These are phyloP conservation scores for Puccinia hordei DNA, from an alignment of 1,284 basidiomycete species.

Conservation along the genomic window DNA sequence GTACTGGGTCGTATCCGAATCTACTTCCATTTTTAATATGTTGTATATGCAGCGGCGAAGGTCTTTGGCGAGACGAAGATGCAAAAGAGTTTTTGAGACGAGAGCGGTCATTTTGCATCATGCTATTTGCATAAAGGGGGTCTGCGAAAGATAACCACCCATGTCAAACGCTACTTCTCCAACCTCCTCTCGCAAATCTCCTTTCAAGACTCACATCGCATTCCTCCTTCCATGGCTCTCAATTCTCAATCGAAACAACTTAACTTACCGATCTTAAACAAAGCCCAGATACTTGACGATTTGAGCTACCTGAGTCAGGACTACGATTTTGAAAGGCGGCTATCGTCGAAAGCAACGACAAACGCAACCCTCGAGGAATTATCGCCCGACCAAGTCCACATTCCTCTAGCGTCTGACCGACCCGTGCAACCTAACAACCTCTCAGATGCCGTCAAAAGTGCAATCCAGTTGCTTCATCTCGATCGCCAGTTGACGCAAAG, in stretches of 20 bases:
- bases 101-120: not conserved
- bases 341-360: not conserved
- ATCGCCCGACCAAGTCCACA: not conserved
- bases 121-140: not conserved
- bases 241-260: not conserved
- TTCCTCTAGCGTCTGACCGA: slow-evolving; percentile 6
- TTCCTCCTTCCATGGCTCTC: not conserved
- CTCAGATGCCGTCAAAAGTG: slow-evolving; percentile 16
- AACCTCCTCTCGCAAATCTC: too few species aligned
- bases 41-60: not conserved
- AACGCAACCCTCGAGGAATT: not conserved
- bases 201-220: too few species aligned
- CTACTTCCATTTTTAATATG: slow-evolving; percentile 39
- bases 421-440: slow-evolving; percentile 9
- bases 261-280: not conserved
- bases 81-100: not conserved
- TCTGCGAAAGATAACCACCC: too few species aligned
- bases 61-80: too few species aligned
- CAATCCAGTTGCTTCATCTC: slow-evolving; percentile 14
- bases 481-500: slow-evolving; percentile 17
- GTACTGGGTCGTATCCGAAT: slow-evolving; percentile 38
- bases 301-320: not conserved
- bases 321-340: not conserved
- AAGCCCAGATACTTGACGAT: slow-evolving; percentile 5
- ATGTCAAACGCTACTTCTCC: too few species aligned